These are phyloP conservation scores for Trichoderma virens DNA, from an alignment of 495 filamentous ascomycete species.

Conservation along the genomic window DNA sequence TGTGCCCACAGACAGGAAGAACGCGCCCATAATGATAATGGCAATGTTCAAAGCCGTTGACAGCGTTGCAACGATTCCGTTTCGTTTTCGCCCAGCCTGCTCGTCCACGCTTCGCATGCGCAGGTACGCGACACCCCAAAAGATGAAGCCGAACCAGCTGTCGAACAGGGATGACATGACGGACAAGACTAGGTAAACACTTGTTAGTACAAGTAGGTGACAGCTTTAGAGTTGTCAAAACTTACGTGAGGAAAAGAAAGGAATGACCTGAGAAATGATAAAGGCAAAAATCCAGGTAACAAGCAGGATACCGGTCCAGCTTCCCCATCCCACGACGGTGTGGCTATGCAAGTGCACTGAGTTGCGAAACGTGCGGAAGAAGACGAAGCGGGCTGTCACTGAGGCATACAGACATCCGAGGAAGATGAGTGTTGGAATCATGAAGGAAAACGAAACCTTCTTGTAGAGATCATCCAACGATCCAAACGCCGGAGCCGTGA, in stretches of 20 bases:
- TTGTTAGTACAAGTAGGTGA: constrained; percentile 10
- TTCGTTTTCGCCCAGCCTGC: constrained; percentile 46
- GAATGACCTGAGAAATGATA: constrained; percentile 81
- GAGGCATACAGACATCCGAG: constrained; percentile 82
- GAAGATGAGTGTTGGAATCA: constrained; percentile 89
- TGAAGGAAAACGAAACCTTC: constrained; percentile 82
- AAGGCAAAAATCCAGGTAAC: constrained; percentile 69
- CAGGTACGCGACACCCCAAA: constrained; percentile 85
- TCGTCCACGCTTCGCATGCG: constrained; percentile 69
- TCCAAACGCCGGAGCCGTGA: constrained; percentile 72
- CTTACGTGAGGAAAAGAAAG: constrained; percentile 71
- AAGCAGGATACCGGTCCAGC: constrained; percentile 66
- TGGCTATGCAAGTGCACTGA: constrained; percentile 69
- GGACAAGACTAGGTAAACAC: constrained; percentile 44
- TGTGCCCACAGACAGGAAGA: constrained; percentile 70
- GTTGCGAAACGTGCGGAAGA: constrained; percentile 75
- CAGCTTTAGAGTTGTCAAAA: not conserved
- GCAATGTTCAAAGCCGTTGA: constrained; percentile 57
- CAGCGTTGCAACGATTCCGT: constrained; percentile 53
- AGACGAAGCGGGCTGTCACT: constrained; percentile 77
- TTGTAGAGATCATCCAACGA: constrained; percentile 66
- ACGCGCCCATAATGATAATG: constrained; percentile 63
- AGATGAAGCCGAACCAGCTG: constrained; percentile 90
- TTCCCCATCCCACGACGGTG: constrained; percentile 71
- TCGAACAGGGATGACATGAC: constrained; percentile 89